These are phyloP conservation scores for Rehmannia glutinosa DNA, from an alignment of 257 asterid species.

Conservation along the genomic window DNA sequence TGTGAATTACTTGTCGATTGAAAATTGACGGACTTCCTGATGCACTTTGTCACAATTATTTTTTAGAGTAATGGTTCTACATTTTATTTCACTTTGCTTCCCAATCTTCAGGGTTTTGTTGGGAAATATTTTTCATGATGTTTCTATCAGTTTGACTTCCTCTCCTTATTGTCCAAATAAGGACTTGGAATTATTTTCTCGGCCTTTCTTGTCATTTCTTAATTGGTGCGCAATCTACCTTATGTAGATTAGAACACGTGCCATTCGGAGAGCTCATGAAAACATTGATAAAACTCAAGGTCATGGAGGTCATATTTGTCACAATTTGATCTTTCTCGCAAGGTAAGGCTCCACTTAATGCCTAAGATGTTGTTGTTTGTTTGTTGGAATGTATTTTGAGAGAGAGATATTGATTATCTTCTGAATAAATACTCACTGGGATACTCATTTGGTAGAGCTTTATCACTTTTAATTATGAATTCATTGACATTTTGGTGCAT, in stretches of 20 bases:
- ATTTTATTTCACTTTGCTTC: background rate
- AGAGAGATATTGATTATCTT: background rate
- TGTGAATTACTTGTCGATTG: background rate
- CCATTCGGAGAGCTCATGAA: constrained; percentile 93
- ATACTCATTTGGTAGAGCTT: background rate
- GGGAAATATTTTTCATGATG: background rate
- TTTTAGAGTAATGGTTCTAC: background rate
- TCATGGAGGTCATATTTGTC: constrained; percentile 89
- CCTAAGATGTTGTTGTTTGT: background rate
- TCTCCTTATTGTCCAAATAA: background rate
- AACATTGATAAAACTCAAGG: constrained; percentile 92
- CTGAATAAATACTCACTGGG: background rate
- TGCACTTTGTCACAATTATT: background rate
- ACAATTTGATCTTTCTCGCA: constrained; percentile 88
- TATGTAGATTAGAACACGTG: constrained; percentile 88
- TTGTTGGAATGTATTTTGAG: background rate
- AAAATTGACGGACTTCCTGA: background rate
- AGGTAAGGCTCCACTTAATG: constrained; percentile 40
- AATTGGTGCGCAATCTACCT: constrained; percentile 10
- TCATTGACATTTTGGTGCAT: too few relatives aligned
- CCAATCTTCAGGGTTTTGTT: background rate
- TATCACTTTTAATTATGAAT: too few relatives aligned
- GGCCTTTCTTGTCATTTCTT: background rate
- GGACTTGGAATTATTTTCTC: background rate
- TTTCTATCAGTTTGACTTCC: background rate